Evolutionary conservation across 2,329 filamentous ascomycete species (phyloP), one percentile per base, ranked within the genome.

Genomic region (Trichoderma oligosporum): DNA sequence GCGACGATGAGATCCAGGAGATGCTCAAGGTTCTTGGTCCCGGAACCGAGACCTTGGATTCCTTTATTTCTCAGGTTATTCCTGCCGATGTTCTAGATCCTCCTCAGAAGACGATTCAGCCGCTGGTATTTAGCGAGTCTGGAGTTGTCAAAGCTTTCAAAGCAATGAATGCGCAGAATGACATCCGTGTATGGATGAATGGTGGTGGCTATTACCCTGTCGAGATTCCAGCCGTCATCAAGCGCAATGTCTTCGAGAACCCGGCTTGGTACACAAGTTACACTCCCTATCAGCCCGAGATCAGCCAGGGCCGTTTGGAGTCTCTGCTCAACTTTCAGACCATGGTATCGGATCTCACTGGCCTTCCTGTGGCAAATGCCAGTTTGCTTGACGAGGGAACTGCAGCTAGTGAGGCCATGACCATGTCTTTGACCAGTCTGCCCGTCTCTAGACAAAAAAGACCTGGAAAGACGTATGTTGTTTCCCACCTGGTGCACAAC

Each of bases 191-290:
- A 64, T 92, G 84, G 67, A 88, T 93, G 68, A 92, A 96, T 63
- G 93, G 93, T 4, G 84, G 83, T 58, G 93, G 93, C 58, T 97
- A 97, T 78, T 91, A 93, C 63, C 87, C 85, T 33, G 93, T 91
- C n/a, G 82, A 87, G 64, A 87, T 89, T 1, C 93, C 93, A 4
- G 83, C 90, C 56, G 92, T 97, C 57, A 96, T 97, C 71, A 90
- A 94, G 78, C 82, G 92, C 64, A 97, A 97, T 70, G 82, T 97
- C 4, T 77, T 97, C 58, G 91, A 97, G 78, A 93, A 88, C 71
- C 93, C 93, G 4, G 91, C 87, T 8, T 97, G 93, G 93, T 97
- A 97, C 73, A 97, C 93, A 38, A 96, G 91, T 75, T 97, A 97
- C 73, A 97, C 93, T 0, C 93, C 93, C 14, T 97, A 97, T 74